Conservation (phyloP, 2,329 filamentous ascomycete species). For the Aspergillus ustus region DNA sequence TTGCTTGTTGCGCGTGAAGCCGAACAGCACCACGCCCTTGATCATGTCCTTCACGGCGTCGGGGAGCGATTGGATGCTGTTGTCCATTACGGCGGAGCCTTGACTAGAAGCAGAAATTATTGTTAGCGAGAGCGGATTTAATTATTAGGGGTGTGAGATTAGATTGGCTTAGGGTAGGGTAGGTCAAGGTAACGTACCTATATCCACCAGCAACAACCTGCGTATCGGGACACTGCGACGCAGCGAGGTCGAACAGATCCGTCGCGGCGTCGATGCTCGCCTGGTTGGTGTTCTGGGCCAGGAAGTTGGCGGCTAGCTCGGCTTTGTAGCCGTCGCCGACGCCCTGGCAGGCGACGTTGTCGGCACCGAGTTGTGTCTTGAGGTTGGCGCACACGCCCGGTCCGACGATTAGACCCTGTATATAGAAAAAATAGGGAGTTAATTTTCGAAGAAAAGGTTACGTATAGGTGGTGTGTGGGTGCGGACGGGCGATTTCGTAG, state of each 20-base stretch:
- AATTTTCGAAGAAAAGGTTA: too few relatives aligned
- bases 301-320: slow-evolving; percentile 40
- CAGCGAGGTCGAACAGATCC: slow-evolving; percentile 45
- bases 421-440: too few relatives aligned
- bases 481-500: too few relatives aligned
- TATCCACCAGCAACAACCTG: slow-evolving; percentile 50
- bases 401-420: slow-evolving; percentile 36
- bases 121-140: slow-evolving; percentile 3
- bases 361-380: slow-evolving; percentile 27
- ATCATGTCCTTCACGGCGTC: slow-evolving; percentile 34
- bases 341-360: slow-evolving; percentile 46
- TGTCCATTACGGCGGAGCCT: slow-evolving; percentile 51
- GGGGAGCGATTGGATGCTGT: slow-evolving; percentile 42
- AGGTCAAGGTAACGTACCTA: slow-evolving; percentile 36
- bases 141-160: background rate
- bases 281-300: slow-evolving; percentile 43
- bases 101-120: slow-evolving; percentile 31
- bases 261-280: slow-evolving; percentile 46
- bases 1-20: slow-evolving; percentile 29
- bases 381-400: slow-evolving; percentile 33
- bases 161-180: slow-evolving; percentile 7
- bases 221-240: slow-evolving; percentile 50
- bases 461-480: too few relatives aligned
- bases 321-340: slow-evolving; percentile 49
- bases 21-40: slow-evolving; percentile 49